phyloP scores from a whole-genome alignment of 129 eudicot genomes.

The Centrapalus pauciflorus region DNA sequence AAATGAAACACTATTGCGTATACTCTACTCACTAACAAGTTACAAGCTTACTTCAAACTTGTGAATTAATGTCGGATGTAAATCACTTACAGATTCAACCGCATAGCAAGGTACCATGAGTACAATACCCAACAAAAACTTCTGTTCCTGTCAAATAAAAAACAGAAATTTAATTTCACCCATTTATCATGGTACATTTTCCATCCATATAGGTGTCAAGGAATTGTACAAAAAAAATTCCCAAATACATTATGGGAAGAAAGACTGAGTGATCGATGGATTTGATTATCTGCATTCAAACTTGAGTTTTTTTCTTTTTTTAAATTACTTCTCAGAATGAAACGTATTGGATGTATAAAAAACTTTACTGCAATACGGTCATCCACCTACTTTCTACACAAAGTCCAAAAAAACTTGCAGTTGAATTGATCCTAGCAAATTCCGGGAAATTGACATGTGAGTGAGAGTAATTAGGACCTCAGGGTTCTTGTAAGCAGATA shows the following conservation, averaged over 20 bases:
- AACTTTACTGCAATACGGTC: background rate
- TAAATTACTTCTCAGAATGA: too few species aligned
- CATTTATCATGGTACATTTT: background rate
- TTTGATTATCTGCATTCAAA: background rate
- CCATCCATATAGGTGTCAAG: background rate
- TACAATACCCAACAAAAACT: conserved; percentile 84
- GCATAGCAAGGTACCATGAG: conserved; percentile 96
- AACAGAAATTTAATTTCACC: conserved; percentile 4
- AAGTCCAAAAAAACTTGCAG: background rate
- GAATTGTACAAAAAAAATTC: background rate
- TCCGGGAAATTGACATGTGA: background rate
- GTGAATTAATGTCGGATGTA: background rate
- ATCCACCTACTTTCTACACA: background rate
- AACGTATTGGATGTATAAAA: background rate
- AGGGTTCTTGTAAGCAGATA: conserved; percentile 90
- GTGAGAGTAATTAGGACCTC: conserved; percentile 46
- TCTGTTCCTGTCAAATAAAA: conserved; percentile 68
- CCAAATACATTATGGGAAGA: background rate
- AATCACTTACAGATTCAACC: conserved; percentile 82
- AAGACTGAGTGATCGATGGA: background rate
- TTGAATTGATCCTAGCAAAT: background rate
- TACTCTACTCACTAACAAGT: background rate
- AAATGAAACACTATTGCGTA: background rate
- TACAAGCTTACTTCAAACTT: background rate
- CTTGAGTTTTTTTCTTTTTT: background rate